Base-by-base conservation (phyloP, 306 rosid species). In the Castanospermum australe region DNA sequence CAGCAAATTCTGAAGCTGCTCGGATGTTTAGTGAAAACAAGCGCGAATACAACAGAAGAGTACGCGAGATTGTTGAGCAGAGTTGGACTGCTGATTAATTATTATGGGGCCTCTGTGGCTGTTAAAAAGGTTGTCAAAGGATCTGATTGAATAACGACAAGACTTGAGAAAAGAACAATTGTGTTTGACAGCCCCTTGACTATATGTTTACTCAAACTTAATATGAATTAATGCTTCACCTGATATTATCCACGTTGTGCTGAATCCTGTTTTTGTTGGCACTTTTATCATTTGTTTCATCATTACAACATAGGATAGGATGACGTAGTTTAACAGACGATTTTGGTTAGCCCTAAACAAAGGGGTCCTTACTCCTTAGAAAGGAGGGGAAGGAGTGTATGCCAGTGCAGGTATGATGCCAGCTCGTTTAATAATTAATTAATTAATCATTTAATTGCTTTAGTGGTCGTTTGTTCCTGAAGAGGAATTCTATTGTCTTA, bases 1-100 rank as follows among this genome's bases (percentile, higher is more conserved):
- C 99, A 3, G 99, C 98, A 10, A 95, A 95, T 80, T 88, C 98
- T 41, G 99, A 95, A 89, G 99, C 99, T 33, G 99, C 99, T 71
- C 71, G 99, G 69, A 93, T 92, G 98, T 95, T 91, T 73, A 93
- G 97, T 2, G 98, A 93, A 83, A 95, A 90, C 93, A 93, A 93
- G 87, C 98, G 98, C 0, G 99, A 95, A 81, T 95, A 95, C 88
- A 95, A 95, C 75, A 84, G 96, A 77, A 91, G 93, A 84, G 89
- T 95, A 4, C 95, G 98, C 0, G 97, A 90, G 82, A 91, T 91
- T 67, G 99, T 95, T 35, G 98, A 95, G 93, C 99, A 93, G 92
- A 95, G 99, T 79, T 95, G 99, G 99, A 93, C 99, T 56, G 99
- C 99, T 75, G 99, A 95, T 85, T 95, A 88, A 82, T 76, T 5